Percentiles rank a stretch among this genome's conserved stretches.
Evolutionary conservation across 164 flowering plant genomes (phyloP).

Genomic region (Liquidambar formosana): DNA sequence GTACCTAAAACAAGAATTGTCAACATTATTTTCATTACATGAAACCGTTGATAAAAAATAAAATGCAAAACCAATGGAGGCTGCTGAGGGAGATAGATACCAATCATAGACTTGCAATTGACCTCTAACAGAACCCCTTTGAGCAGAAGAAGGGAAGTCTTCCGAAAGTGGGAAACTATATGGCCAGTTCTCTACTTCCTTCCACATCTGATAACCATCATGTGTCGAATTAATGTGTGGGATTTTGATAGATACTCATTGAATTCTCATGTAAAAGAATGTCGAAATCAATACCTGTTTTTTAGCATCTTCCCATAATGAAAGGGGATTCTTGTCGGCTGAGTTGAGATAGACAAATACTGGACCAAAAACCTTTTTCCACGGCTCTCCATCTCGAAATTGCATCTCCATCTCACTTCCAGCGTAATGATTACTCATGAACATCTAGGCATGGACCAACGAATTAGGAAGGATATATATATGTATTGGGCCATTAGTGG

Average conservation of each 20-base stretch:
- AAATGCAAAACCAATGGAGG: neutral
- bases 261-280: neutral
- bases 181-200: constrained; percentile 58
- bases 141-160: constrained; percentile 37
- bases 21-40: neutral
- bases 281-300: constrained; percentile 27
- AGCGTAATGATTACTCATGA: constrained; percentile 38
- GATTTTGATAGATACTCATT: neutral
- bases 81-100: constrained; percentile 17
- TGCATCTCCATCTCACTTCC: constrained; percentile 18
- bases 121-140: constrained; percentile 51
- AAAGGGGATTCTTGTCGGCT: constrained; percentile 4
- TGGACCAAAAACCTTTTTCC: constrained; percentile 53
- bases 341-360: constrained; percentile 40
- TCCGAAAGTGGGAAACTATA: constrained; percentile 51
- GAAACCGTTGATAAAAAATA: neutral
- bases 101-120: constrained; percentile 44
- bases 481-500: too few relatives aligned
- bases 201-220: constrained; percentile 31
- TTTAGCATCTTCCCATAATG: constrained; percentile 44
- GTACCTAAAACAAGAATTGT: constrained; percentile 23
- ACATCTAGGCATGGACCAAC: constrained; percentile 10
- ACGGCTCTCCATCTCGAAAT: constrained; percentile 35
- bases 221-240: neutral
- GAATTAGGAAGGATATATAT: neutral